phyloP scores from a whole-genome alignment of 352 stramenopile species.

The Pythium aquatile region DNA sequence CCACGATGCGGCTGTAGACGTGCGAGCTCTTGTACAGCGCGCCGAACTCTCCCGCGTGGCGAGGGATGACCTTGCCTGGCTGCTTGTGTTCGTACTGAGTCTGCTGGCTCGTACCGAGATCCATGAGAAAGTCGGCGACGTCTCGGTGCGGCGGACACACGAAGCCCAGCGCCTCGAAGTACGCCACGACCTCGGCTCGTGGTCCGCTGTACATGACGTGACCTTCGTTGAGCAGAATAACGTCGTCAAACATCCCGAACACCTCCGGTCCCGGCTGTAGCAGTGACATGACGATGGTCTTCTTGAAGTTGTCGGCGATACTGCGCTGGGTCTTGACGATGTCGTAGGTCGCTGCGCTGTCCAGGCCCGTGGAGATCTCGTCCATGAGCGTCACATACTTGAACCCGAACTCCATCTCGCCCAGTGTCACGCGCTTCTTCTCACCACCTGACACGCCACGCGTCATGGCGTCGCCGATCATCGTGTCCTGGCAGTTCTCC shows the following conservation, averaged over 20 bases:
- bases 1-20: conserved; percentile 8
- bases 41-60: conserved; percentile 16
- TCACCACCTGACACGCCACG: conserved; percentile 75
- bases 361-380: conserved; percentile 25
- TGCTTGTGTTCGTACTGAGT: conserved; percentile 25
- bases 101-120: conserved; percentile 31
- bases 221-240: conserved; percentile 31
- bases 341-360: conserved; percentile 36
- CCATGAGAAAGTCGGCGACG: conserved; percentile 35
- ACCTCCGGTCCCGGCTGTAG: conserved; percentile 68
- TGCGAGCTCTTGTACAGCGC: conserved; percentile 14
- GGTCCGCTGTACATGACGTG: conserved; percentile 35
- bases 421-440: conserved; percentile 84
- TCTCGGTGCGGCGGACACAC: conserved; percentile 29
- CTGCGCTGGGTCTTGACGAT: conserved; percentile 33
- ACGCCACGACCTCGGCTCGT: conserved; percentile 46
- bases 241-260: conserved; percentile 32
- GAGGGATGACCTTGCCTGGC: neutral
- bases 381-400: conserved; percentile 40
- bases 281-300: conserved; percentile 59
- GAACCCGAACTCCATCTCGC: conserved; percentile 75
- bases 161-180: conserved; percentile 70
- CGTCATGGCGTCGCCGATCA: conserved; percentile 30
- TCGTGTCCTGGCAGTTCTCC: conserved; percentile 35
- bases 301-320: conserved; percentile 31